Evolutionary conservation across 2,329 filamentous ascomycete genomes (phyloP).

Genomic region (Fusarium tjaetaba): DNA sequence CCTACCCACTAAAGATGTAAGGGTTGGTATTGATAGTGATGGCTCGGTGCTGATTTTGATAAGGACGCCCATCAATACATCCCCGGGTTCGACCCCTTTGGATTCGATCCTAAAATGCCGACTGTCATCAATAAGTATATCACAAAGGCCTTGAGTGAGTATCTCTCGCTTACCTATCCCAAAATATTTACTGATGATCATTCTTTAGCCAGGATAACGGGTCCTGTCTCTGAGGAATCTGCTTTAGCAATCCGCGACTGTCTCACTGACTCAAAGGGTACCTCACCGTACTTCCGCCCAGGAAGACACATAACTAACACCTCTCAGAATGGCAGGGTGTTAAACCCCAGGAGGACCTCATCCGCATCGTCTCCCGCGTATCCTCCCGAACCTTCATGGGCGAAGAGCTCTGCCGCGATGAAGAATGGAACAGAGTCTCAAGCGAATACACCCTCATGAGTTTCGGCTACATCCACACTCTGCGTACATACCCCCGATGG

Average conservation of each 20-base stretch:
- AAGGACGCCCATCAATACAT: neutral
- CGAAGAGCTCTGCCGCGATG: conserved; percentile 52
- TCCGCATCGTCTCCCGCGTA: neutral
- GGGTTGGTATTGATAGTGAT: rapidly evolving
- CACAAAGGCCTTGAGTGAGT: neutral
- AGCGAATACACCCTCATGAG: conserved; percentile 56
- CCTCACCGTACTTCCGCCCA: neutral
- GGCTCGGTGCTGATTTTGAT: rapidly evolving
- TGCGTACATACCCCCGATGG: conserved; percentile 55
- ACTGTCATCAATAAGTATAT: neutral
- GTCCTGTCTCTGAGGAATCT: neutral
- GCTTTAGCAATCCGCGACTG: neutral
- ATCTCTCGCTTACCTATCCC: rapidly evolving
- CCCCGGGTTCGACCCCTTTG: neutral
- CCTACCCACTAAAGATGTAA: neutral
- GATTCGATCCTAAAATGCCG: neutral
- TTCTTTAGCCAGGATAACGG: neutral
- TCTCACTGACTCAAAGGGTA: neutral
- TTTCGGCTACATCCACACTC: conserved; percentile 24
- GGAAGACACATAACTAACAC: rapidly evolving
- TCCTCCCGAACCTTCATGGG: conserved; percentile 45
- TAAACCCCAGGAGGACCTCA: neutral
- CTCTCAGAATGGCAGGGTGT: neutral
- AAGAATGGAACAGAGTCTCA: conserved; percentile 57
- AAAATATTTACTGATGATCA: too few relatives aligned